Conservation (phyloP, 192 early-diverging fungal species). For the Backusella psychrophila region DNA sequence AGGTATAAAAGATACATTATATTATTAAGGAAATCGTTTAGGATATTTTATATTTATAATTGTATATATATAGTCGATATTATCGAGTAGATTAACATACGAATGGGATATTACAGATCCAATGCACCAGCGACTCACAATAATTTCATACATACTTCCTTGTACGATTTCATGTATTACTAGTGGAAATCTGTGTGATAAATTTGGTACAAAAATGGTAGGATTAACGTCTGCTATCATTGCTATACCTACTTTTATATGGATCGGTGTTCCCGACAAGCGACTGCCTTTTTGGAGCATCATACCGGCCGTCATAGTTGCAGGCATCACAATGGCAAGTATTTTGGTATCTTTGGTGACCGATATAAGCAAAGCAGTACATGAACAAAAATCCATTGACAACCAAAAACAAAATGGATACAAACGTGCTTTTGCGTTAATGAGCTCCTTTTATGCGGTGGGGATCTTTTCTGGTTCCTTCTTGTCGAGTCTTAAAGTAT, state of each 20-base stretch:
- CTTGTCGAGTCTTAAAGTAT: neutral
- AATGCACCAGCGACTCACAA: neutral
- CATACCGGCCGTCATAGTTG: neutral
- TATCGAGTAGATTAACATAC: neutral
- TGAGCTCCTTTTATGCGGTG: neutral
- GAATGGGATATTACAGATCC: neutral
- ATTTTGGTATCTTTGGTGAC: neutral
- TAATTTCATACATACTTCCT: neutral
- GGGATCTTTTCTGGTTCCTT: constrained; percentile 2
- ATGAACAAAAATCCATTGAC: neutral
- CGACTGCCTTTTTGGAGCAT: neutral
- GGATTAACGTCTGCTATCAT: neutral
- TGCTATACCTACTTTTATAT: neutral
- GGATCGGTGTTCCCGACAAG: constrained; percentile 3
- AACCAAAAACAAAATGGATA: neutral
- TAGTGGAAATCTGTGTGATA: neutral
- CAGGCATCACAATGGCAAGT: neutral
- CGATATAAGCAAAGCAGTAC: neutral
- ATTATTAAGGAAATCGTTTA: neutral
- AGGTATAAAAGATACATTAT: neutral
- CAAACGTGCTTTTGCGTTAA: neutral
- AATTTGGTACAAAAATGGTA: constrained; percentile 13
- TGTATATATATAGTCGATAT: neutral
- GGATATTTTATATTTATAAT: neutral
- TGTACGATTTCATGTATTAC: neutral